Evolutionary conservation across 306 rosid species (phyloP), one percentile per base, ranked within the genome.

Genomic region (Quercus engelmannii): DNA sequence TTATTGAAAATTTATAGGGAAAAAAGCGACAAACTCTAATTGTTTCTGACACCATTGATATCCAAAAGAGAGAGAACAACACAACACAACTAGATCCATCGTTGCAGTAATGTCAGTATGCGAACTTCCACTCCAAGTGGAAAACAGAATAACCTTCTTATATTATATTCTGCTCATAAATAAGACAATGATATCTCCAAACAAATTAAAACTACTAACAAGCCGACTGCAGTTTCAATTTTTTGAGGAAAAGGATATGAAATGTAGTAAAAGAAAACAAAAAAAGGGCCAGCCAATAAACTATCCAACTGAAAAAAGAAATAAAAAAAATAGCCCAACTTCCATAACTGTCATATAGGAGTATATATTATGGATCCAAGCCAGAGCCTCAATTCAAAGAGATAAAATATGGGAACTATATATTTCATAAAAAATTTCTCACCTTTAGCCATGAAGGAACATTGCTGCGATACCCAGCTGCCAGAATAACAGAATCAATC

Each of bases 361-460:
- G 9, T 35, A 35, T 35, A 35, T 35, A 35, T 35, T 35, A 35
- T 83, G 84, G 74, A 83, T 76, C 78, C 82, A 65, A 82, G 74
- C 21, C 76, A 8, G 71, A 49, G 1, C 54, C 17, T 49, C 54
- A 13, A 68, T 49, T 49, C 54, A 13, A 68, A 76, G 74, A 59
- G 49, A 61, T 46, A n/a, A 54, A 28, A 41, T 65, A 41, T 15
- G 31, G 15, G 20, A 20, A 51, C 49, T 21, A 69, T 8, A 41
- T 41, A 41, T 35, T 69, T 46, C 35, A 13, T 26, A 12, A 64
- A 78, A 59, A 43, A 8, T 13, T 25, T 41, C 91, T 78, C 38
- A 92, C 99, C 99, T 95, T 91, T 10, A 95, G 89, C 99, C 99
- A 95, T 46, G 96, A 92, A 75, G 99, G 99, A 70, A 95, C 98